Evolutionary conservation across 75 land plant genomes (phyloP).

Genomic region (Picea sitchensis): DNA sequence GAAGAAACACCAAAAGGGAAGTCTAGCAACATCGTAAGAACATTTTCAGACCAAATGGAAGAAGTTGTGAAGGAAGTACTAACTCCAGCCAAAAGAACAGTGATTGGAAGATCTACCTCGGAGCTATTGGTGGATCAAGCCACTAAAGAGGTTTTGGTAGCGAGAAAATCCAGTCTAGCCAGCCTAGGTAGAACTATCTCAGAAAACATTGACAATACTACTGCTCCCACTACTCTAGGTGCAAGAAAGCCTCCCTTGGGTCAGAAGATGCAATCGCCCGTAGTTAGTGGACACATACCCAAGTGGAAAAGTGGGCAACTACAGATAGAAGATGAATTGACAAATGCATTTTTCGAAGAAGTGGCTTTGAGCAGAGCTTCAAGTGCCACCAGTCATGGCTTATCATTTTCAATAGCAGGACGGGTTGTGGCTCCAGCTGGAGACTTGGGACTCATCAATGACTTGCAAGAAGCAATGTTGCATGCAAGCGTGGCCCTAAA

Average conservation of each 20-base stretch:
- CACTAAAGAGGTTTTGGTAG: neutral
- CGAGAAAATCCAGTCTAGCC: constrained; percentile 2
- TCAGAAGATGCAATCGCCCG: neutral
- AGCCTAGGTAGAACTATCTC: neutral
- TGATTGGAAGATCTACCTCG: neutral
- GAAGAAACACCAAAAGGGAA: too few species aligned
- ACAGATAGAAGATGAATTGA: neutral
- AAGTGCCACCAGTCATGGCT: neutral
- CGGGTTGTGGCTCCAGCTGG: neutral
- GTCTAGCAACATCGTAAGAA: too few species aligned
- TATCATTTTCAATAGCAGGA: constrained; percentile 8
- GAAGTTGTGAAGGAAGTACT: neutral
- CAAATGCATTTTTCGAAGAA: neutral
- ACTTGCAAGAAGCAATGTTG: neutral
- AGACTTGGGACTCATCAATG: too few species aligned
- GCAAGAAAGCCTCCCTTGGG: neutral
- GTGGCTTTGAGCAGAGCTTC: neutral
- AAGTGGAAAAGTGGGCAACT: constrained; percentile 1
- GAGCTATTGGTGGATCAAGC: neutral
- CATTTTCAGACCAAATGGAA: neutral
- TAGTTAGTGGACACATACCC: constrained; percentile 2
- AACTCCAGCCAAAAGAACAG: neutral
- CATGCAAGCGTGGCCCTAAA: neutral
- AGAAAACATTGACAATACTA: neutral
- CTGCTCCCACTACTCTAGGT: neutral